These are phyloP conservation scores for Phyllosticta citriasiana DNA, from an alignment of 2,329 filamentous ascomycete genomes.

Conservation along the genomic window DNA sequence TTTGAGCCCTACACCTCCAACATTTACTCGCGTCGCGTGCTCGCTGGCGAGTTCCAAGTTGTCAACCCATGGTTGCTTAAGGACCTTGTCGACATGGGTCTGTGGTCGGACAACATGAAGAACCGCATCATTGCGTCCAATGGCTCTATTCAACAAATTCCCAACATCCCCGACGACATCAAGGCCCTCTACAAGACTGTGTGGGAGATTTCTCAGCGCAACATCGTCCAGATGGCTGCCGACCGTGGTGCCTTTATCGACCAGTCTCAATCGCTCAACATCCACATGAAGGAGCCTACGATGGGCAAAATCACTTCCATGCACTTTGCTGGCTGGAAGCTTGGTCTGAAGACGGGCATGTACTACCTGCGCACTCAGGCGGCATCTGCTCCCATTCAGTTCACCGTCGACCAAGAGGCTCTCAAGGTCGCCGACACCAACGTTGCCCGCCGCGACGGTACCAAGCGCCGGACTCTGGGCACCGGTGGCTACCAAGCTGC, in stretches of 20 bases:
- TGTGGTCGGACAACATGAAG: conserved; percentile 99
- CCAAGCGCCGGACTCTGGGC: conserved; percentile 55
- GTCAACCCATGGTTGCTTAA: conserved; percentile 98
- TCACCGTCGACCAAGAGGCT: conserved; percentile 95
- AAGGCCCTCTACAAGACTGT: conserved; percentile 99
- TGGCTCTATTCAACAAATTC: conserved; percentile 91
- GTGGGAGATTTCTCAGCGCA: conserved; percentile 96
- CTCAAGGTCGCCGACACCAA: conserved; percentile 80
- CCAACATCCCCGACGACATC: conserved; percentile 91
- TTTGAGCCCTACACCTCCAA: conserved; percentile 99
- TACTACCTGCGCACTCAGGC: conserved; percentile 99
- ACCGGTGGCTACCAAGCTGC: conserved; percentile 39
- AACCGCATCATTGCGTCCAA: conserved; percentile 98
- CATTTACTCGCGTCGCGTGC: conserved; percentile 96
- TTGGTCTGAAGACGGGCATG: conserved; percentile 99
- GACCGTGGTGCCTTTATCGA: conserved; percentile 98
- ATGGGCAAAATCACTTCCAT: conserved; percentile 99
- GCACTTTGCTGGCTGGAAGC: conserved; percentile 99
- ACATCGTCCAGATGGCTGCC: conserved; percentile 93
- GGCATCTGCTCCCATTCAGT: conserved; percentile 92
- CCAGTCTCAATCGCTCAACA: conserved; percentile 97
- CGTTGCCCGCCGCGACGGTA: conserved; percentile 51
- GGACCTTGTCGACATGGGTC: conserved; percentile 92
- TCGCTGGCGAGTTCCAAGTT: conserved; percentile 98
- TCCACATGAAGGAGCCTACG: conserved; percentile 97